phyloP scores from a whole-genome alignment of 1,284 basidiomycete species.

The Rhodotorula sp. region DNA sequence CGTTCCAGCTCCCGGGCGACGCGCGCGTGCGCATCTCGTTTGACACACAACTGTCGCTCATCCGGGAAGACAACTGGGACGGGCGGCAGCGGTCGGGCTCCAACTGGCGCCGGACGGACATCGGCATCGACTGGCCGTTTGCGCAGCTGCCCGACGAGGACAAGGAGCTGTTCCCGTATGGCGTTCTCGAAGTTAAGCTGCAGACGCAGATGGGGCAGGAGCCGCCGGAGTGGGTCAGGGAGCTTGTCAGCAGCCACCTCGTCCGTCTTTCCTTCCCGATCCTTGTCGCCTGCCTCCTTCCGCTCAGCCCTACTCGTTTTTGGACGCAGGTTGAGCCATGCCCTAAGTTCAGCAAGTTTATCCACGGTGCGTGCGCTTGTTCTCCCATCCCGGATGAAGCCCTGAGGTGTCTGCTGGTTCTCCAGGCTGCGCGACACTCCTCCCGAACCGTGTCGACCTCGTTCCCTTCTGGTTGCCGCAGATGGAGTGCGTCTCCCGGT shows the following conservation, averaged over 20 bases:
- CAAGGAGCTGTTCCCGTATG: slow-evolving; percentile 88
- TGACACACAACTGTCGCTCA: slow-evolving; percentile 91
- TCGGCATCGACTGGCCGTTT: slow-evolving; percentile 68
- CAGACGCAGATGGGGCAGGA: slow-evolving; percentile 96
- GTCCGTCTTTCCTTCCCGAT: slow-evolving; percentile 73
- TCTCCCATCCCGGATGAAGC: background rate
- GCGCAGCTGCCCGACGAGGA: slow-evolving; percentile 74
- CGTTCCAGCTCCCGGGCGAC: slow-evolving; percentile 97
- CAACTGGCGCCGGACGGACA: slow-evolving; percentile 94
- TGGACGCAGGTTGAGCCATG: slow-evolving; percentile 46
- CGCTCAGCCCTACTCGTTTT: background rate
- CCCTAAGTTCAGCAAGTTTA: slow-evolving; percentile 70
- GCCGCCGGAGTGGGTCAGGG: slow-evolving; percentile 93
- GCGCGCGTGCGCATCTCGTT: slow-evolving; percentile 96
- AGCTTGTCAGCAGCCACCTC: slow-evolving; percentile 89
- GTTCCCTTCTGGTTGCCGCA: slow-evolving; percentile 99
- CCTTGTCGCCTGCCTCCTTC: slow-evolving; percentile 59
- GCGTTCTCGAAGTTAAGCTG: slow-evolving; percentile 94
- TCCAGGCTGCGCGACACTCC: slow-evolving; percentile 80
- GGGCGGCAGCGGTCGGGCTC: slow-evolving; percentile 70
- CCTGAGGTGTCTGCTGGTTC: background rate
- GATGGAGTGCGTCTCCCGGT: slow-evolving; percentile 62
- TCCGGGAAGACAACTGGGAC: slow-evolving; percentile 98
- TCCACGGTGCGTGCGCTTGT: slow-evolving; percentile 60
- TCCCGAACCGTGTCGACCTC: slow-evolving; percentile 93